Base-by-base conservation (phyloP, 805 yeast genomes). In the Saturnispora gosingensis region DNA sequence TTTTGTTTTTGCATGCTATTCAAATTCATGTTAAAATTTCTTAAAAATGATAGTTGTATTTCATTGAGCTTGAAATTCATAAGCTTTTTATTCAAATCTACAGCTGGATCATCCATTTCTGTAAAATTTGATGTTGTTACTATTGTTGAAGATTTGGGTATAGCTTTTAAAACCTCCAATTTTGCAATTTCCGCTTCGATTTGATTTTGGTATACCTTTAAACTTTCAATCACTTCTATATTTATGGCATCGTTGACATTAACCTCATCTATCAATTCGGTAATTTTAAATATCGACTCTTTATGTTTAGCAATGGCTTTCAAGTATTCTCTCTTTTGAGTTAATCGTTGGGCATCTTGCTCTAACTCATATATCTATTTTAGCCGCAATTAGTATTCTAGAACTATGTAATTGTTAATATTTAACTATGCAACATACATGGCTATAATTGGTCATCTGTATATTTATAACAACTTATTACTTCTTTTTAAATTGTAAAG, bases 291-390 rank as follows among this genome's bases (percentile, higher is more conserved):
- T 5, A 73, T 60, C 0, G 80, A 74, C 18, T 67, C 61, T 8
- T 55, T 53, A 56, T 76, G 78, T 9, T 64, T 57, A 4, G 58
- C 53, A 5, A 73, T 65, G 0, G 83, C 78, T 24, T 67, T 67
- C 6, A 60, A 57, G 35, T 68, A 69, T 43, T 77, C 75, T 8
- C 73, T 74, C 44, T 70, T 67, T 30, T 70, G 54, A 1, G 73
- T 69, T 11, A 76, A 71, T 27, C 67, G 61, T 54, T 82, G 85
- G 0, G 85, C 86, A 44, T 67, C 70, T 51, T 74, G 76, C 18
- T 80, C 78, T 4, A 74, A 61, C 28, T 72, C 71, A 55, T 78
- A 80, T 2, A 77, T 77, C 77, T 76, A 35, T 8, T 8, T 3
- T 18, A 13, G n/a, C 44, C 8, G 9, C 15, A 38, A 53, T 52